Evolutionary conservation across 2,329 filamentous ascomycete genomes (phyloP).

Genomic region (Stachybotrys elegans): DNA sequence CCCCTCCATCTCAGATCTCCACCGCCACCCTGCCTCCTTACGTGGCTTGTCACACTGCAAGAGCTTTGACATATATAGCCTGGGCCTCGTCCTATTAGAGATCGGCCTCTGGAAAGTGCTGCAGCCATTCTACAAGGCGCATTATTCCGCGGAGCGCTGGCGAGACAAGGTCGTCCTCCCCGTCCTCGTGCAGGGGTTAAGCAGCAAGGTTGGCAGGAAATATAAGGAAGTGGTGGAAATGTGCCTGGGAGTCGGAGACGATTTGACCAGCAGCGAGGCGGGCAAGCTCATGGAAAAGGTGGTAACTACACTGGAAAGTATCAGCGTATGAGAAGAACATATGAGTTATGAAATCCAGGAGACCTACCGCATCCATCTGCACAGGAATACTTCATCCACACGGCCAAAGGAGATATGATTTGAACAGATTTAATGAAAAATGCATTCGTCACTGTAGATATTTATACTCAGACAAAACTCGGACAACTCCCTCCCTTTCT

Average conservation of each 20-base stretch:
- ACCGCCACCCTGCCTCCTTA: constrained; percentile 40
- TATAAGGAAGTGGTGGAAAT: constrained; percentile 37
- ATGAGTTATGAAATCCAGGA: too few species aligned
- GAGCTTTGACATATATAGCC: constrained; percentile 46
- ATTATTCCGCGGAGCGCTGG: constrained; percentile 36
- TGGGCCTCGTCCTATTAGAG: constrained; percentile 46
- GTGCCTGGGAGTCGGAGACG: constrained; percentile 31
- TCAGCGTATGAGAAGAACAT: constrained; percentile 27
- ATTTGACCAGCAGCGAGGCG: constrained; percentile 30
- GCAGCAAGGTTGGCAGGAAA: constrained; percentile 33
- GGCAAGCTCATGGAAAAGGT: constrained; percentile 36
- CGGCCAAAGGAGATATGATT: too few species aligned
- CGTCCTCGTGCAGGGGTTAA: constrained; percentile 33
- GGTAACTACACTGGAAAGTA: constrained; percentile 33
- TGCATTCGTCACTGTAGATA: too few species aligned
- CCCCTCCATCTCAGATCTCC: constrained; percentile 36
- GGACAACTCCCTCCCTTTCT: too few species aligned
- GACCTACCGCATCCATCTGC: too few species aligned
- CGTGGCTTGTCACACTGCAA: constrained; percentile 39
- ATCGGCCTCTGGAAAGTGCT: constrained; percentile 43
- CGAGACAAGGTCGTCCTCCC: constrained; percentile 35
- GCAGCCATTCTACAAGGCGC: constrained; percentile 33
- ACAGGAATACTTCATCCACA: too few species aligned
- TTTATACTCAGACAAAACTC: too few species aligned
- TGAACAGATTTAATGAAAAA: too few species aligned